Conservation (phyloP, 768 basidiomycete genomes). For the Pleurotus salmoneostramineus region DNA sequence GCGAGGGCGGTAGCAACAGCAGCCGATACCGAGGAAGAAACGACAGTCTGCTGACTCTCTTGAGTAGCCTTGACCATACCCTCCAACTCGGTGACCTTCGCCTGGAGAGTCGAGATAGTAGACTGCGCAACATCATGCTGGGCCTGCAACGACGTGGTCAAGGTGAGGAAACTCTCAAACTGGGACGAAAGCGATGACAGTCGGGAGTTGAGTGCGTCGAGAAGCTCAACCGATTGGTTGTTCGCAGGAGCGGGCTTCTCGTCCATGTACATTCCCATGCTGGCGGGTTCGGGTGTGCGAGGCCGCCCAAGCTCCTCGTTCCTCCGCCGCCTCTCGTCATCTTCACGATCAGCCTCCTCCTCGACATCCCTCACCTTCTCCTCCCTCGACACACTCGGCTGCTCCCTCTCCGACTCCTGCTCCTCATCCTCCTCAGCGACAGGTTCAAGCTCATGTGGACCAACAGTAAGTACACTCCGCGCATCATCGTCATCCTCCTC, state of each 20-base stretch:
- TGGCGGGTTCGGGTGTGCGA: slow-evolving; percentile 76
- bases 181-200: slow-evolving; percentile 63
- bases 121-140: slow-evolving; percentile 76
- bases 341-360: slow-evolving; percentile 44
- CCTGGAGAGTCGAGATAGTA: slow-evolving; percentile 67
- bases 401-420: slow-evolving; percentile 24
- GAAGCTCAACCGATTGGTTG: slow-evolving; percentile 20
- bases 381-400: slow-evolving; percentile 14
- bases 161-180: slow-evolving; percentile 69
- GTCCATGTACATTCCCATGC: slow-evolving; percentile 39
- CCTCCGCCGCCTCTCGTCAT: slow-evolving; percentile 44
- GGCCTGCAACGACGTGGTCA: slow-evolving; percentile 68
- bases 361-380: slow-evolving; percentile 34
- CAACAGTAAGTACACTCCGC: slow-evolving; percentile 67
- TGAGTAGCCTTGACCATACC: slow-evolving; percentile 42
- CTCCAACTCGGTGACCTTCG: slow-evolving; percentile 68
- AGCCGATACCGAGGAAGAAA: slow-evolving; percentile 6
- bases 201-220: slow-evolving; percentile 59
- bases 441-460: slow-evolving; percentile 64
- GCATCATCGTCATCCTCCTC: slow-evolving; percentile 71
- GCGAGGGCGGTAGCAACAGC: slow-evolving; percentile 4
- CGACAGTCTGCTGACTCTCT: slow-evolving; percentile 9
- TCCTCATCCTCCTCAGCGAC: slow-evolving; percentile 78
- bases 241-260: slow-evolving; percentile 25
- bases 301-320: slow-evolving; percentile 65